phyloP scores from a whole-genome alignment of 2,329 filamentous ascomycete genomes.

The Pseudopyricularia cyperi region DNA sequence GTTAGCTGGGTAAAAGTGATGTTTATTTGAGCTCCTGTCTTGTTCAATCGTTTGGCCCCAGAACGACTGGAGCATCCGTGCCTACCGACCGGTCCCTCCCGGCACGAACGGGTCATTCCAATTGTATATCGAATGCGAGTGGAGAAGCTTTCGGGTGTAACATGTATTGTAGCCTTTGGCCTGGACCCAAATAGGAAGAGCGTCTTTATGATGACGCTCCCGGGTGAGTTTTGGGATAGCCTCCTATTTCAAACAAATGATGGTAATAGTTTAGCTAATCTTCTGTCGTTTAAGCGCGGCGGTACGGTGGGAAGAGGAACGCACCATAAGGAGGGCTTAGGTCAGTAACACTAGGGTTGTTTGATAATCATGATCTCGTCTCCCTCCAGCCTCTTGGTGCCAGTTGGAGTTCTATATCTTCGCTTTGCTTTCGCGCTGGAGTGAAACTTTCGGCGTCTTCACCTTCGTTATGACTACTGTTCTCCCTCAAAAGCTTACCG shows the following conservation, averaged over 20 bases:
- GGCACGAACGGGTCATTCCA: slow-evolving; percentile 28
- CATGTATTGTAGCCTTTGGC: slow-evolving; percentile 36
- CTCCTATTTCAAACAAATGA: slow-evolving; percentile 12
- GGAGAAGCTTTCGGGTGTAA: slow-evolving; percentile 43
- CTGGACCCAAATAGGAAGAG: slow-evolving; percentile 38
- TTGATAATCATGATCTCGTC: too few species aligned
- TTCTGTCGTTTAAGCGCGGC: neutral
- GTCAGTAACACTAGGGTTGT: slow-evolving; percentile 18
- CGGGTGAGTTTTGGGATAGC: slow-evolving; percentile 37
- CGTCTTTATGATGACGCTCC: slow-evolving; percentile 34
- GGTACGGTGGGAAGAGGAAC: neutral
- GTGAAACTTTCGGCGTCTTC: too few species aligned
- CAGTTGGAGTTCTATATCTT: too few species aligned
- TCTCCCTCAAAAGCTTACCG: too few species aligned
- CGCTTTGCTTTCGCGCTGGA: too few species aligned
- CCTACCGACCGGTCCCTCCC: neutral
- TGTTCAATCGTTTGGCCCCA: too few species aligned
- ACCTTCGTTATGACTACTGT: too few species aligned
- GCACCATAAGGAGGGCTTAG: slow-evolving; percentile 25
- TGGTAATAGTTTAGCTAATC: neutral
- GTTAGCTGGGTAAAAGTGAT: too few species aligned
- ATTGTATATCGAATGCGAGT: slow-evolving; percentile 32
- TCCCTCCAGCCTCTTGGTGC: too few species aligned
- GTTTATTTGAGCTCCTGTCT: too few species aligned
- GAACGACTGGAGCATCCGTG: too few species aligned